Percentiles rank a stretch among this genome's conserved stretches.
phyloP scores from a whole-genome alignment of 805 yeast genomes.

The Debaryomyces tyrocola region DNA sequence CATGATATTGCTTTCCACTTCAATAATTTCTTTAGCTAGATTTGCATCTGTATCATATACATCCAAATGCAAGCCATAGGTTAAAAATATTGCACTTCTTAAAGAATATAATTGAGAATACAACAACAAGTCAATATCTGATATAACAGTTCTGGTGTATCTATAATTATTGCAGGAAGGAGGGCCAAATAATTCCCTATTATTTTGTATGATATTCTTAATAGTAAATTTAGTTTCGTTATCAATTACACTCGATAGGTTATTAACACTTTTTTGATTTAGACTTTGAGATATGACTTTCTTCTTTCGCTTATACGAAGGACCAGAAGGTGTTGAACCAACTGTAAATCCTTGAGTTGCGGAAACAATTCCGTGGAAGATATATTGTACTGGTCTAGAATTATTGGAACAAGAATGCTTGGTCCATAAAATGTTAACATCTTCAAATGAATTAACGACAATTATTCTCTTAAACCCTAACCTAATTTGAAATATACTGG shows the following conservation, averaged over 20 bases:
- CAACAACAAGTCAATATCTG: constrained; percentile 41
- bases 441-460: constrained; percentile 64
- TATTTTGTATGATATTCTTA: constrained; percentile 8
- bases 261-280: constrained; percentile 34
- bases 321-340: constrained; percentile 64
- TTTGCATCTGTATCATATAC: constrained; percentile 31
- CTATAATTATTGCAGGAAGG: constrained; percentile 19
- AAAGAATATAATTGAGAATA: constrained; percentile 52
- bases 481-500: constrained; percentile 57
- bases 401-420: constrained; percentile 48
- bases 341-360: constrained; percentile 57
- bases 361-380: constrained; percentile 66
- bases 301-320: constrained; percentile 45
- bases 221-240: constrained; percentile 32
- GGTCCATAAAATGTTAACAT: constrained; percentile 56
- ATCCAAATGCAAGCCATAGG: constrained; percentile 54
- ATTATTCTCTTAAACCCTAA: constrained; percentile 58
- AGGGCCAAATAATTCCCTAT: constrained; percentile 12
- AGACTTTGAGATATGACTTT: constrained; percentile 49
- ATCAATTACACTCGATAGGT: constrained; percentile 35
- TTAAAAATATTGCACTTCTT: constrained; percentile 47
- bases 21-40: constrained; percentile 52
- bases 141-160: constrained; percentile 5
- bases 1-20: constrained; percentile 57
- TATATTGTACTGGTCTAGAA: constrained; percentile 65